Base-by-base conservation (phyloP, 2,329 filamentous ascomycete species). In the Trichoderma asperellum region DNA sequence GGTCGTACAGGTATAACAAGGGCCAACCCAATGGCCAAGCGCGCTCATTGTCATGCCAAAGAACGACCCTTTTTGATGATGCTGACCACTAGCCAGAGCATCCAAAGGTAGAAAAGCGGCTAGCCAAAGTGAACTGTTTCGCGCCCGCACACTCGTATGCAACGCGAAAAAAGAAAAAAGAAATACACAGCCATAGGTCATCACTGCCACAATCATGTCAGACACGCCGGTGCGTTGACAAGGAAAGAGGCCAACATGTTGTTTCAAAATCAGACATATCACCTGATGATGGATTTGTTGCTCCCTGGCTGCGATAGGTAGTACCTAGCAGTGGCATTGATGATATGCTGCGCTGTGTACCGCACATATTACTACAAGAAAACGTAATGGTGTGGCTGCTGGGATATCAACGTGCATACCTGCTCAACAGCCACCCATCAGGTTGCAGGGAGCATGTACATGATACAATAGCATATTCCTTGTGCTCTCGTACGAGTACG, bases 131-230 rank as follows among this genome's bases (percentile, higher is more conserved):
- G 43, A 24, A 43, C 35, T 18, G 21, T 61, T 47, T 55, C n/a
- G 57, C 65, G 57, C 57, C 65, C 65, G 65, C 65, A 68, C 43
- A 10, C n/a, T 53, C 5, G 32, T 53, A 35, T 53, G 14, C 21
- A 24, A 56, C 18, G 24, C 5, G 49, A 40, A 10, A 0, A 55
- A 16, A 10, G 34, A 40, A 14, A 0, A 55, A 16, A 27, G 29
- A 34, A 12, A 47, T 3, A 64, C 12, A 7, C 43, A 47, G 8
- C 18, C 2, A 47, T 10, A 24, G 8, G 3, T 5, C 1, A 49
- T 52, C 29, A 53, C 61, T 40, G 53, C n/a, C n/a, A 5, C 32
- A 4, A 57, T 29, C 35, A 21, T n/a, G 29, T 49, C 55, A 29
- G 55, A 29, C 55, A 12, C 3, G 47, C 47, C 21, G 47, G 27